phyloP scores from a whole-genome alignment of 257 asterid genomes.

The Capsicum rhomboideum region DNA sequence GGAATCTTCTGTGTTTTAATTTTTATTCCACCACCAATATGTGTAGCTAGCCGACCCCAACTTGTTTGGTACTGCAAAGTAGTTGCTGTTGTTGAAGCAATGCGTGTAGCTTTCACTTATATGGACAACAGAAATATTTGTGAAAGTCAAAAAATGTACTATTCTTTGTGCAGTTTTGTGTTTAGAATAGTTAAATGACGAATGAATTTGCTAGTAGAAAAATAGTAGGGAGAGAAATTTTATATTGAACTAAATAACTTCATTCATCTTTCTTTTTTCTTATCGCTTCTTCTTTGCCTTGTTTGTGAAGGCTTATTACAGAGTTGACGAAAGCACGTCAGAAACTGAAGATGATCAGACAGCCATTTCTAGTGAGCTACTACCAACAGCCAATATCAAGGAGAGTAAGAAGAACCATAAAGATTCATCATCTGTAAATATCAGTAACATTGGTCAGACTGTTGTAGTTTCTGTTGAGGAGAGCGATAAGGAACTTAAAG shows the following conservation, averaged over 20 bases:
- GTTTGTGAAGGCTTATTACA: conserved; percentile 52
- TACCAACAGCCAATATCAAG: neutral
- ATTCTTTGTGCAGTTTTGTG: neutral
- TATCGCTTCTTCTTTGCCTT: neutral
- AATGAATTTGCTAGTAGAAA: neutral
- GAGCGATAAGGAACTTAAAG: neutral
- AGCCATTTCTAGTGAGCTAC: neutral
- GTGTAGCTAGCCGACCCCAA: neutral
- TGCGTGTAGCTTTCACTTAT: neutral
- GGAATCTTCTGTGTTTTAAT: neutral
- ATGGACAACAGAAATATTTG: neutral
- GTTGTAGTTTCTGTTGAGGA: neutral
- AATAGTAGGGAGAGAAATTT: neutral
- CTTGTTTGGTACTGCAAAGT: neutral
- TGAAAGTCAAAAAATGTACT: neutral
- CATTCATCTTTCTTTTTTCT: neutral
- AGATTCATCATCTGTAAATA: neutral
- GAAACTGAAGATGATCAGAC: conserved; percentile 12
- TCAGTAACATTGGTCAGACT: neutral
- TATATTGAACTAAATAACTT: neutral
- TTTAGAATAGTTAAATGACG: neutral
- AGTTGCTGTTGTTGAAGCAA: neutral
- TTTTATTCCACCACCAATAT: neutral
- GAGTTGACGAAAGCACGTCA: conserved; percentile 47
- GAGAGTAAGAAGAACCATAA: neutral